Percentiles rank a stretch among this genome's conserved stretches.
These are phyloP conservation scores for Trichomonascus vanleenenianus DNA, from an alignment of 805 yeast genomes.

Conservation along the genomic window DNA sequence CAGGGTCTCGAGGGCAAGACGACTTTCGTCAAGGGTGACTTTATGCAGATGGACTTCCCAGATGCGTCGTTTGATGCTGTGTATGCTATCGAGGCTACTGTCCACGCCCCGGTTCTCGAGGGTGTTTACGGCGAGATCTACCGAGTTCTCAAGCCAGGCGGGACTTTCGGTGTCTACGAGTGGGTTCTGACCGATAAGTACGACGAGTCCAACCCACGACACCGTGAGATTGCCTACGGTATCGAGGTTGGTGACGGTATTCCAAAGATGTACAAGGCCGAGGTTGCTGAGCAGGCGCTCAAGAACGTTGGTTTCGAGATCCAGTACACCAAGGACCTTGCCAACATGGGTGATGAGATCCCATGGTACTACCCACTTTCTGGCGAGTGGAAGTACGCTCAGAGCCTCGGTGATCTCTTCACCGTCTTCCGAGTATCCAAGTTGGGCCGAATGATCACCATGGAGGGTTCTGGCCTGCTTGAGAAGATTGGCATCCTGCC, in stretches of 20 bases:
- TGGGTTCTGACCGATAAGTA: slow-evolving; percentile 98
- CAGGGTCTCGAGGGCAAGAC: slow-evolving; percentile 64
- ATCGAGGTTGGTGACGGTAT: slow-evolving; percentile 98
- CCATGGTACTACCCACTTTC: slow-evolving; percentile 98
- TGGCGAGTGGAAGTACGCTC: slow-evolving; percentile 88
- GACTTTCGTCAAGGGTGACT: slow-evolving; percentile 90
- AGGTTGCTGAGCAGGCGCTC: slow-evolving; percentile 84
- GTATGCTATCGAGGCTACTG: slow-evolving; percentile 97
- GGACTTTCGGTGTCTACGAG: slow-evolving; percentile 95
- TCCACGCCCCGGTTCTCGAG: slow-evolving; percentile 92
- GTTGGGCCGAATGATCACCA: slow-evolving; percentile 81
- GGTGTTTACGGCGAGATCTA: slow-evolving; percentile 93
- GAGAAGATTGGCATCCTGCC: slow-evolving; percentile 88
- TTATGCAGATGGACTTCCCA: slow-evolving; percentile 97
- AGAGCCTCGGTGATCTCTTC: slow-evolving; percentile 64
- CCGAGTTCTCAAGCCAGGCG: slow-evolving; percentile 96
- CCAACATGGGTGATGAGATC: slow-evolving; percentile 69
- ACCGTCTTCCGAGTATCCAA: slow-evolving; percentile 85
- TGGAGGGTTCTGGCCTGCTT: slow-evolving; percentile 68
- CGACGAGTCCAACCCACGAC: slow-evolving; percentile 80
- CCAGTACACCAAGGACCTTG: slow-evolving; percentile 69
- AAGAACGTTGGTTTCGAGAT: slow-evolving; percentile 81
- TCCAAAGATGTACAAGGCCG: slow-evolving; percentile 85
- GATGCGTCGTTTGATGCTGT: slow-evolving; percentile 90
- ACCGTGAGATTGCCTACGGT: slow-evolving; percentile 92